phyloP scores from a whole-genome alignment of 495 filamentous ascomycete genomes.

The Glarea lozoyensis region DNA sequence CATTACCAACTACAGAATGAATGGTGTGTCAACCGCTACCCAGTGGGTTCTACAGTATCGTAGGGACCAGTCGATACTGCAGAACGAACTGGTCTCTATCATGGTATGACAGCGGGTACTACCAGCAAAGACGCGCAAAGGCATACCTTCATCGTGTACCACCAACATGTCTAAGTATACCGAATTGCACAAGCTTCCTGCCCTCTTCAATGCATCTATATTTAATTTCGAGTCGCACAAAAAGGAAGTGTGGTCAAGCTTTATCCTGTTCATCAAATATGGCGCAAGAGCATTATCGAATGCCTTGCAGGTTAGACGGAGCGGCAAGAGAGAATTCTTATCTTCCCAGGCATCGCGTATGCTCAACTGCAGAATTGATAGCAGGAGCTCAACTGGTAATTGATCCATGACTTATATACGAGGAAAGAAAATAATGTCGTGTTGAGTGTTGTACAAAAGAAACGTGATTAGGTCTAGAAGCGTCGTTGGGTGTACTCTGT shows the following conservation, averaged over 20 bases:
- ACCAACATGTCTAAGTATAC: conserved; percentile 23
- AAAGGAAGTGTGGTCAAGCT: conserved; percentile 20
- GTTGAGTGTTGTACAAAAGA: too few relatives aligned
- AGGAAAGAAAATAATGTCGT: neutral
- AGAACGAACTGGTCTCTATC: too few relatives aligned
- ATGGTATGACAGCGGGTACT: too few relatives aligned
- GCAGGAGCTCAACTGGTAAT: conserved; percentile 17
- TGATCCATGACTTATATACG: conserved; percentile 8
- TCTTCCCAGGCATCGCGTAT: conserved; percentile 8
- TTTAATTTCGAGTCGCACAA: neutral
- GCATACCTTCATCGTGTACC: conserved; percentile 21
- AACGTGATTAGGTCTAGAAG: too few relatives aligned
- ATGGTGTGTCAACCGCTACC: too few relatives aligned
- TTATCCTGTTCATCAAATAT: conserved; percentile 17
- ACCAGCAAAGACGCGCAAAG: too few relatives aligned
- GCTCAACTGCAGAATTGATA: conserved; percentile 11
- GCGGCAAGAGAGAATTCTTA: conserved; percentile 18
- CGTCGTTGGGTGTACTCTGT: too few relatives aligned
- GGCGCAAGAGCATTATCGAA: conserved; percentile 17
- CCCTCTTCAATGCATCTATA: neutral
- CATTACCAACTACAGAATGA: too few relatives aligned
- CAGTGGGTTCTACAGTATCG: too few relatives aligned
- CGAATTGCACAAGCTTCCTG: conserved; percentile 14
- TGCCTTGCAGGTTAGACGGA: conserved; percentile 19
- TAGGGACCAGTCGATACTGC: too few relatives aligned